Evolutionary conservation across 768 basidiomycete species (phyloP).

Genomic region (Suillus cothurnatus): DNA sequence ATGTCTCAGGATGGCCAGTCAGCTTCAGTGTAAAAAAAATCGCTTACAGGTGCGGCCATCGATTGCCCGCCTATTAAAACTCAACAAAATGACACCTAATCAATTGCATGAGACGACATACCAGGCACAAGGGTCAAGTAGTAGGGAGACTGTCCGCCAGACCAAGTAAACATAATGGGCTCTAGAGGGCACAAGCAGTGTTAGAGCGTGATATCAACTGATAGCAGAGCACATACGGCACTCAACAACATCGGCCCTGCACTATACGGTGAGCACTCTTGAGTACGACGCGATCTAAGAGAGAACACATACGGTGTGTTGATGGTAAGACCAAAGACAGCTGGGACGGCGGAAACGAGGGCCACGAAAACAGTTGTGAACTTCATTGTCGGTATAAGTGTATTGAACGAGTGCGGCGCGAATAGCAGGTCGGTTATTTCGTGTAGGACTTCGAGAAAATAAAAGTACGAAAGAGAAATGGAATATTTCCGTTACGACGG

Average conservation of each 20-base stretch:
- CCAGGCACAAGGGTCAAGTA: constrained; percentile 65
- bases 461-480: constrained; percentile 11
- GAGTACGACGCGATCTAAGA: constrained; percentile 9
- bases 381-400: constrained; percentile 36
- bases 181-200: constrained; percentile 40
- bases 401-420: constrained; percentile 18
- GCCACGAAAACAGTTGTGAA: constrained; percentile 31
- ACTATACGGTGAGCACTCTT: background rate
- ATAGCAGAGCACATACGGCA: constrained; percentile 47
- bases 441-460: constrained; percentile 2
- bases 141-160: constrained; percentile 54
- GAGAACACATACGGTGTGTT: constrained; percentile 64
- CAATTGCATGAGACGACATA: constrained; percentile 28
- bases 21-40: constrained; percentile 11
- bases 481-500: background rate
- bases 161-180: constrained; percentile 58
- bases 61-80: constrained; percentile 52
- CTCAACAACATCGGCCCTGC: constrained; percentile 42
- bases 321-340: constrained; percentile 51
- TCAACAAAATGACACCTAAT: background rate
- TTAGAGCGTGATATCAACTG: constrained; percentile 8
- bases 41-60: constrained; percentile 50
- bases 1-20: constrained; percentile 16
- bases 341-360: constrained; percentile 34
- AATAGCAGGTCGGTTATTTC: constrained; percentile 15